Base-by-base conservation (phyloP, 371 early-diverging fungal species). In the Dinochytrium kinnereticum region DNA sequence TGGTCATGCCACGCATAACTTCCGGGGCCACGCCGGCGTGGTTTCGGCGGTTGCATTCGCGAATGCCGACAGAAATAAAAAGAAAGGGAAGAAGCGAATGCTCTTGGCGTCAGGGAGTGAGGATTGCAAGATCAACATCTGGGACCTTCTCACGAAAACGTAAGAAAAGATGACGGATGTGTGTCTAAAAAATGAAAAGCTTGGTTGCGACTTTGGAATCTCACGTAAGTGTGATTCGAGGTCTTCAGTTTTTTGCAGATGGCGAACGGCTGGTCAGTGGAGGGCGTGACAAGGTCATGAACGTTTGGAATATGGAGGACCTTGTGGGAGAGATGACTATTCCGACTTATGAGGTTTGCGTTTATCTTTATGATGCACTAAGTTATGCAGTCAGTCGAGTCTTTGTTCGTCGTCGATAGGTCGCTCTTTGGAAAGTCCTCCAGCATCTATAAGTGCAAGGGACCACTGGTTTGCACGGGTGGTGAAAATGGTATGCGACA, bases 1-100 rank as follows among this genome's bases (percentile, higher is more conserved):
- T 65, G 96, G 95, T n/a, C 95, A 86, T 82, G 95, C 94, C 75
- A 98, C 99, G 34, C 99, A 98, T 79, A 93, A 94, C 78, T 92
- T 98, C 72, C 89, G 86, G 57, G 98, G 98, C 44, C 99, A 98
- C 71, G 86, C 91, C 40, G 98, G 97, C 40, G 90, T 97, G 26
- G 84, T 98, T 64, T 90, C 92, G 57, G 89, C 91, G 0, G 85
- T 98, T 31, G 90, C 91, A 70, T 98, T 98, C 72, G 49, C 92
- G 92, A 61, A 87, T 90, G 2, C 84, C 30, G 7, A 3, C 28
- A 30, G 57, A 7, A n/a, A 88, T 72, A 26, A 26, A 40, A 38
- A 69, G 73, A 80, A 36, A 31, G 71, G 59, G 81, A 78, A 40
- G 83, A 85, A 70, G 36, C 37, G 72, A 72, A 24, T 89, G 85